These are phyloP conservation scores for Lithospermum erythrorhizon DNA, from an alignment of 257 asterid species.

Conservation along the genomic window DNA sequence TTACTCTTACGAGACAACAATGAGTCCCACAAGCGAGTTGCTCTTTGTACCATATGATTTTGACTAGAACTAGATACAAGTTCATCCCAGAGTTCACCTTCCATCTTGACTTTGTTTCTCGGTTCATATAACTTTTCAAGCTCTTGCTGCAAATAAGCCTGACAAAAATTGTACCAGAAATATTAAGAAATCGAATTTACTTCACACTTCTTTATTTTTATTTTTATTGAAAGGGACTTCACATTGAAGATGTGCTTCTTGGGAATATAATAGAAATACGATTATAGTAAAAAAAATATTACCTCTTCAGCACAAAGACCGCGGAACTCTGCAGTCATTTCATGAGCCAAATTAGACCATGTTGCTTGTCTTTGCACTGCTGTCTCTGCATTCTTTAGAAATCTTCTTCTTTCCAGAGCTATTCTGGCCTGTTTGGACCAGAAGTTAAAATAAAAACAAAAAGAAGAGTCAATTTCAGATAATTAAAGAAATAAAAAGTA, in stretches of 20 bases:
- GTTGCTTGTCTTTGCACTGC: conserved; percentile 90
- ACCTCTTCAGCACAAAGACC: conserved; percentile 99
- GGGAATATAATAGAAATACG: not conserved
- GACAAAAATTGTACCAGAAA: conserved; percentile 17
- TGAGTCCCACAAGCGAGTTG: conserved; percentile 96
- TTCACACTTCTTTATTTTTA: not conserved
- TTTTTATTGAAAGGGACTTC: not conserved
- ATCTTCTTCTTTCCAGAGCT: conserved; percentile 92
- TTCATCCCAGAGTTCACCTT: conserved; percentile 98
- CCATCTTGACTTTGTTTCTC: conserved; percentile 91
- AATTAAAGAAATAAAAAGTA: not conserved
- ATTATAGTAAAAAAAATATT: conserved; percentile 7
- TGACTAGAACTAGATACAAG: conserved; percentile 98
- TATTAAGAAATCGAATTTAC: conserved; percentile 6
- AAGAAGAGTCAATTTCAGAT: not conserved
- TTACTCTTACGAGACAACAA: conserved; percentile 89
- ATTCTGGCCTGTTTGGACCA: conserved; percentile 69
- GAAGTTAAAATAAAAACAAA: not conserved
- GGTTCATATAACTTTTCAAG: conserved; percentile 86
- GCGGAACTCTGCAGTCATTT: conserved; percentile 98
- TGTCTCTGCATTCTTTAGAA: conserved; percentile 89
- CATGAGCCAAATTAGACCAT: conserved; percentile 99
- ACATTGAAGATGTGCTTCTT: not conserved
- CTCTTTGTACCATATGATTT: conserved; percentile 96
- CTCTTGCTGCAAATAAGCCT: conserved; percentile 99